Evolutionary conservation across 1,284 basidiomycete species (phyloP).

Genomic region (Tilletia setariae): DNA sequence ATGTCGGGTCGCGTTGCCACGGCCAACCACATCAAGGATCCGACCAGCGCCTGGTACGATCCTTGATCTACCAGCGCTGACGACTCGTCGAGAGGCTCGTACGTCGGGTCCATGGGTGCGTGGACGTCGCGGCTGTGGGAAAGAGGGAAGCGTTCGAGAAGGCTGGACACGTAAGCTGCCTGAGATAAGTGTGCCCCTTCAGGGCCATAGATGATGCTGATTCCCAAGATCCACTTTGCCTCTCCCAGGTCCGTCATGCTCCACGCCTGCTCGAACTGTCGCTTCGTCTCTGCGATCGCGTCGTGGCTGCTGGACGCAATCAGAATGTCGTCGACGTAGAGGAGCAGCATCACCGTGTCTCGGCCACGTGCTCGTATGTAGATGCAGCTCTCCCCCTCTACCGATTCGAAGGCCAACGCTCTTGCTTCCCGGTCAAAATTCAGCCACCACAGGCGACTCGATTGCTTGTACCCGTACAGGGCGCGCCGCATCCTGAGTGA

Average conservation of each 20-base stretch:
- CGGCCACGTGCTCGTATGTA: not conserved
- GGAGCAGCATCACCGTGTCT: not conserved
- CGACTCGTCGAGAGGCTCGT: not conserved
- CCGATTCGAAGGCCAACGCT: not conserved
- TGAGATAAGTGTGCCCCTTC: not conserved
- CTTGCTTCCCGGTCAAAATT: not conserved
- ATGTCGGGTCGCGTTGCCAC: constrained; percentile 58
- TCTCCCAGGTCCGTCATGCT: not conserved
- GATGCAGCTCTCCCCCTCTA: not conserved
- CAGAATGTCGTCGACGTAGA: no score
- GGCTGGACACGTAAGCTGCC: not conserved
- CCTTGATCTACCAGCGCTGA: not conserved
- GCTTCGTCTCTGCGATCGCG: no score
- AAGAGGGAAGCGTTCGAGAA: not conserved
- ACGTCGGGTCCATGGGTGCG: not conserved
- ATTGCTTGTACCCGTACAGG: not conserved
- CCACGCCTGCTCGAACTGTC: not conserved
- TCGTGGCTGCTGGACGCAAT: not conserved
- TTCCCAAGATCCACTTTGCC: not conserved
- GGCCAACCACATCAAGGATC: constrained; percentile 57
- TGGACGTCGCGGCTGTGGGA: not conserved
- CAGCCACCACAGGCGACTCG: not conserved
- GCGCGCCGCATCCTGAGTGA: not conserved
- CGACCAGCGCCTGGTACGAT: constrained; percentile 35
- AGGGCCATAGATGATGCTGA: not conserved